Evolutionary conservation across 2,329 filamentous ascomycete species (phyloP).

Genomic region (Clarireedia paspali): DNA sequence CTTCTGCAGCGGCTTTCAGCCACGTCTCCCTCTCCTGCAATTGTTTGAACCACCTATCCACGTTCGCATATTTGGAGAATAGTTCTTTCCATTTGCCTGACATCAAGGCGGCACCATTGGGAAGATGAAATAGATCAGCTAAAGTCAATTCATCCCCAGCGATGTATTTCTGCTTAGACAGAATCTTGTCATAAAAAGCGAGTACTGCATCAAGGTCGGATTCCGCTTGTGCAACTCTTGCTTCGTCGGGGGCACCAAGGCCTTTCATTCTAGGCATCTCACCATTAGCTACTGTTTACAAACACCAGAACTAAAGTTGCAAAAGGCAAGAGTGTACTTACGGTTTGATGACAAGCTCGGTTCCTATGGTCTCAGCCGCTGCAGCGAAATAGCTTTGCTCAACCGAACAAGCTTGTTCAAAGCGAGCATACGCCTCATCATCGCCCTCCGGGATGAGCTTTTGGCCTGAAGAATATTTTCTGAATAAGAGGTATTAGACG

Average conservation of each 20-base stretch:
- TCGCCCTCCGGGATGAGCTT: conserved; percentile 20
- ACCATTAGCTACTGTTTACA: background rate
- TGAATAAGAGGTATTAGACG: background rate
- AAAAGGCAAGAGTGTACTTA: conserved; percentile 2
- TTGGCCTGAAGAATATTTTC: background rate
- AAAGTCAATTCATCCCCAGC: conserved; percentile 23
- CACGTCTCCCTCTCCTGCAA: conserved; percentile 19
- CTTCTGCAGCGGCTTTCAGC: conserved; percentile 7
- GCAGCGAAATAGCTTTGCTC: conserved; percentile 24
- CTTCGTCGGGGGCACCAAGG: conserved; percentile 13
- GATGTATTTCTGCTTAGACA: conserved; percentile 23
- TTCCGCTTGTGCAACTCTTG: conserved; percentile 6
- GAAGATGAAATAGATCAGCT: conserved; percentile 25
- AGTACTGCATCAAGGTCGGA: conserved; percentile 16
- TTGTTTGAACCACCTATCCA: conserved; percentile 18
- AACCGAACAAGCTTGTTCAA: conserved; percentile 19
- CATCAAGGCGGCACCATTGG: conserved; percentile 17
- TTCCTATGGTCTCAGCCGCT: conserved; percentile 2
- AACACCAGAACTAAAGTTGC: background rate
- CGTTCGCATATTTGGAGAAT: conserved; percentile 18
- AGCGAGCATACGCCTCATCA: conserved; percentile 3
- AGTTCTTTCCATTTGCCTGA: conserved; percentile 11
- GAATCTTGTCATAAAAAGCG: conserved; percentile 22
- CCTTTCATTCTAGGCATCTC: conserved; percentile 8
- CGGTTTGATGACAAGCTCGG: conserved; percentile 15